These are phyloP conservation scores for Setaria italica DNA, from an alignment of 202 grass and related monocot species.

Conservation along the genomic window DNA sequence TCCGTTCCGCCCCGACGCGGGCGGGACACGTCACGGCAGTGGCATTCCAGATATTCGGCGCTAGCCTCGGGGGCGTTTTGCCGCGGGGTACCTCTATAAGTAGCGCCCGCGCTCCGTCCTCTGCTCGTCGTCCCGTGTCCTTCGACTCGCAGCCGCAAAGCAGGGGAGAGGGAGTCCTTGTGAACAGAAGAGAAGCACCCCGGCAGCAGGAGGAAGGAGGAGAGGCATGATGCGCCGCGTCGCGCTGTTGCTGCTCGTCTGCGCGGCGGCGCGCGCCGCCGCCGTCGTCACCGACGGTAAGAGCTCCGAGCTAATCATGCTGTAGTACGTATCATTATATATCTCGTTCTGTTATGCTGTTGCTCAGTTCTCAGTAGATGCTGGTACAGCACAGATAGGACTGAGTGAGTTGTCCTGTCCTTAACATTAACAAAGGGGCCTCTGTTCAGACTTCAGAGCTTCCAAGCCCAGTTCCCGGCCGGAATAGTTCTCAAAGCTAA, in stretches of 20 bases:
- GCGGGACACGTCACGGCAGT: not conserved
- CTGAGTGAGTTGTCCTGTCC: no score
- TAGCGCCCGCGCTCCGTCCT: not conserved
- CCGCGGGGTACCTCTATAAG: conserved; percentile 25
- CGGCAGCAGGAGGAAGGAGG: not conserved
- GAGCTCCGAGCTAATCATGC: not conserved
- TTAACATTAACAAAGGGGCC: no score
- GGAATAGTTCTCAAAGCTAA: not conserved
- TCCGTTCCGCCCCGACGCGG: not conserved
- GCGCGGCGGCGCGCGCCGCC: conserved; percentile 45
- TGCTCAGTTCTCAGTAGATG: not conserved
- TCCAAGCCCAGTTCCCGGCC: not conserved
- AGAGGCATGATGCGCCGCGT: conserved; percentile 41
- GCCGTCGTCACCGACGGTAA: conserved; percentile 73
- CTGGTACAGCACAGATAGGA: not conserved
- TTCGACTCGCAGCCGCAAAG: not conserved
- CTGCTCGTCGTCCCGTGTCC: conserved; percentile 10
- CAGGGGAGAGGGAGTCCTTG: not conserved
- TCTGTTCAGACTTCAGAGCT: not conserved
- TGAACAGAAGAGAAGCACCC: not conserved
- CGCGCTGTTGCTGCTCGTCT: conserved; percentile 52
- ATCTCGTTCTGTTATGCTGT: not conserved
- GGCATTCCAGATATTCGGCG: not conserved
- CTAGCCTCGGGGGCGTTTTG: not conserved
- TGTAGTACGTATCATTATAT: not conserved